phyloP scores from a whole-genome alignment of 2,329 filamentous ascomycete species.

The Apiospora marii region DNA sequence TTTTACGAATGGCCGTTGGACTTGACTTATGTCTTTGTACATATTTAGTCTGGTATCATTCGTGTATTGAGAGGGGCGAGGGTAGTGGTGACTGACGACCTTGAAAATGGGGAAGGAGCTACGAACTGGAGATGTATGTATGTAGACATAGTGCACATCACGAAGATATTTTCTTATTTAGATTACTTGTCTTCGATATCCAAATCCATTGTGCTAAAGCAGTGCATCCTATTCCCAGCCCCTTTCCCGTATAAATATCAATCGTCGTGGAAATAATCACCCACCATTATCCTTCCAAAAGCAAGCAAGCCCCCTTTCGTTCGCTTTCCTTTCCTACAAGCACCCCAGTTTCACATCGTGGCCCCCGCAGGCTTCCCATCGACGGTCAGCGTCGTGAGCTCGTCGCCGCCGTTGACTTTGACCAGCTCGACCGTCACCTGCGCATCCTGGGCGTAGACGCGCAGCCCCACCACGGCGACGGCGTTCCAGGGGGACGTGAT shows the following conservation, averaged over 20 bases:
- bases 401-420: constrained; percentile 23
- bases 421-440: constrained; percentile 27
- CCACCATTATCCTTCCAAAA: not conserved
- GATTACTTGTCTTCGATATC: not conserved
- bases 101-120: not conserved
- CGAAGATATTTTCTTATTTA: not conserved
- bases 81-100: not conserved
- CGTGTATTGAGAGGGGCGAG: not conserved
- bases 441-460: constrained; percentile 53
- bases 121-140: not conserved
- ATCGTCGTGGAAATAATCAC: not conserved
- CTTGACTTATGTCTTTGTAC: not conserved
- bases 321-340: no score
- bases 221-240: not conserved
- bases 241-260: not conserved
- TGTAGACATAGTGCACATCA: not conserved
- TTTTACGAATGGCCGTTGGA: not conserved
- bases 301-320: no score
- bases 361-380: constrained; percentile 27
- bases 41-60: not conserved
- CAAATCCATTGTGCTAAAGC: not conserved
- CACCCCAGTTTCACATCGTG: constrained; percentile 21
- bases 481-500: constrained; percentile 63
- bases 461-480: constrained; percentile 63
- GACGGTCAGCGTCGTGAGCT: constrained; percentile 25